phyloP scores from a whole-genome alignment of 139 green algal species.

The Chlorella sp. region DNA sequence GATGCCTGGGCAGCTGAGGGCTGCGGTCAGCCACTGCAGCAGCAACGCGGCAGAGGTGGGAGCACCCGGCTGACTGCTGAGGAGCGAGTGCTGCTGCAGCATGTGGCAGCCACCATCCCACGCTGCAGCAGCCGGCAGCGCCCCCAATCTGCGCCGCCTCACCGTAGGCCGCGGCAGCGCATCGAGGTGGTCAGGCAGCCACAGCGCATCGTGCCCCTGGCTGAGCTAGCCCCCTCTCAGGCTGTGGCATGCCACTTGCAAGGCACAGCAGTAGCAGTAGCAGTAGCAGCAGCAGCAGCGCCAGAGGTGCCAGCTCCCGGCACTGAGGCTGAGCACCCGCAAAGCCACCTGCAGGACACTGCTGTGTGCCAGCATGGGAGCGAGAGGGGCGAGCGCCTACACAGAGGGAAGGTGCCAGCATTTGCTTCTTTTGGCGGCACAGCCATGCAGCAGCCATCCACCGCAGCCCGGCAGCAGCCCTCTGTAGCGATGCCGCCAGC shows the following conservation, averaged over 20 bases:
- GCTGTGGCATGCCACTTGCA: neutral
- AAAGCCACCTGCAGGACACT: too few relatives aligned
- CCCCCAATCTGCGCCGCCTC: conserved; percentile 35
- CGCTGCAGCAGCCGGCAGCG: neutral
- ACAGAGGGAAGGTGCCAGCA: too few relatives aligned
- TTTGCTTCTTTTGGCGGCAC: too few relatives aligned
- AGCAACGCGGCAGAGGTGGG: neutral
- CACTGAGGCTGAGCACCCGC: too few relatives aligned
- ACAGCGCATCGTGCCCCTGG: neutral
- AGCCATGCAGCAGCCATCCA: too few relatives aligned
- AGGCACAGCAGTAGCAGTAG: neutral
- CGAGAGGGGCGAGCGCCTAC: too few relatives aligned
- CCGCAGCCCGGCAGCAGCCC: too few relatives aligned
- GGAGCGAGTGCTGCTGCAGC: neutral
- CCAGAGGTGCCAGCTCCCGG: too few relatives aligned
- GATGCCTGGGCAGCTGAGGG: too few relatives aligned
- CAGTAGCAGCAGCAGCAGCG: neutral
- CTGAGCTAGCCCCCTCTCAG: neutral
- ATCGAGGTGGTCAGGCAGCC: conserved; percentile 32
- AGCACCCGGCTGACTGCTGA: neutral
- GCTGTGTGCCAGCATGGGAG: too few relatives aligned
- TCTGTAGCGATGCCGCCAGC: too few relatives aligned
- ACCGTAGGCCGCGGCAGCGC: neutral
- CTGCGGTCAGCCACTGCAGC: neutral
- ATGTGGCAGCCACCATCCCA: neutral